Evolutionary conservation across 2,329 filamentous ascomycete species (phyloP).

Genomic region (Cadophora sp.): DNA sequence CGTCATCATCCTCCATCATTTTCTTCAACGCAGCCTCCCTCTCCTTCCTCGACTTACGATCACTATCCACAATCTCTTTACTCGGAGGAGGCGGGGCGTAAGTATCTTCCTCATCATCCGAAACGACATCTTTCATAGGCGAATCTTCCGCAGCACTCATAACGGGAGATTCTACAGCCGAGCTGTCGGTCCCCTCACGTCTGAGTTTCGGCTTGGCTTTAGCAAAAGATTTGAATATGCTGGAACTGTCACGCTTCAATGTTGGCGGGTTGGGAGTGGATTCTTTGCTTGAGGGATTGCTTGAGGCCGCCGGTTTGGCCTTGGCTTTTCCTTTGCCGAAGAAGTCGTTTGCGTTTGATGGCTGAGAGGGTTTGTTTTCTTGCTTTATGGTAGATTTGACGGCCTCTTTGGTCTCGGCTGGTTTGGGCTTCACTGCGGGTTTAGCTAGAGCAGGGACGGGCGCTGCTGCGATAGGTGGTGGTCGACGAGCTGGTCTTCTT

Average conservation of each 20-base stretch:
- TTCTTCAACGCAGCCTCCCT: slow-evolving; percentile 69
- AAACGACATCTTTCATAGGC: slow-evolving; percentile 60
- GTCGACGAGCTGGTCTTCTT: slow-evolving; percentile 48
- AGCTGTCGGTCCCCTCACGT: slow-evolving; percentile 49
- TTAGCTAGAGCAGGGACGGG: slow-evolving; percentile 36
- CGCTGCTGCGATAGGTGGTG: slow-evolving; percentile 46
- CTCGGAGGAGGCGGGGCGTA: slow-evolving; percentile 52
- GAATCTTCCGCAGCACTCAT: slow-evolving; percentile 56
- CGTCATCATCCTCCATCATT: slow-evolving; percentile 79
- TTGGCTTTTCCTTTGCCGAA: slow-evolving; percentile 47
- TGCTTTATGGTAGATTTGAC: slow-evolving; percentile 26
- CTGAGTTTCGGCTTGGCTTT: slow-evolving; percentile 67
- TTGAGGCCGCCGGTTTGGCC: slow-evolving; percentile 32
- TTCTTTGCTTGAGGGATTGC: slow-evolving; percentile 38
- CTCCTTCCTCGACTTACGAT: slow-evolving; percentile 60
- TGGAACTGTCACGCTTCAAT: slow-evolving; percentile 65
- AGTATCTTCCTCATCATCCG: slow-evolving; percentile 61
- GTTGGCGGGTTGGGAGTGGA: slow-evolving; percentile 40
- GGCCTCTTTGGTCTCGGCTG: slow-evolving; percentile 27
- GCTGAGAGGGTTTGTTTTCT: slow-evolving; percentile 37
- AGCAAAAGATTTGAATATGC: slow-evolving; percentile 82
- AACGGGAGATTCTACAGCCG: slow-evolving; percentile 46
- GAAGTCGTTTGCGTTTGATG: slow-evolving; percentile 46
- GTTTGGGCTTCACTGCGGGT: slow-evolving; percentile 27
- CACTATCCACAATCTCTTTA: slow-evolving; percentile 43